Evolutionary conservation across 2,329 filamentous ascomycete species (phyloP).

Genomic region (Aureobasidium namibiae): DNA sequence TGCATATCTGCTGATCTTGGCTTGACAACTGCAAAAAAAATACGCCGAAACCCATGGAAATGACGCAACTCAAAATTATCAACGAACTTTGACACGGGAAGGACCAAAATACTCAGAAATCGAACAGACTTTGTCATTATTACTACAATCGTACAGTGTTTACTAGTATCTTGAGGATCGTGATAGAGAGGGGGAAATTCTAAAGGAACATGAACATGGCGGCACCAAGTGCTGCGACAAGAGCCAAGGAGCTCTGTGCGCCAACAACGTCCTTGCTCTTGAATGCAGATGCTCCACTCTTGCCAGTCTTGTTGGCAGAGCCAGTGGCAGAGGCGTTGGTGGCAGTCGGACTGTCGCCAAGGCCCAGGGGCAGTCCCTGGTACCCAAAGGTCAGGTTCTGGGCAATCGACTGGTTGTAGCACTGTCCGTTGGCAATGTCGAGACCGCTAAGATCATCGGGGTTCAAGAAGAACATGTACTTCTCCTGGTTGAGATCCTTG

Average conservation of each 20-base stretch:
- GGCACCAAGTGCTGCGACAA: constrained; percentile 8
- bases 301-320: constrained; percentile 15
- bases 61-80: not conserved
- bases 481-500: constrained; percentile 53
- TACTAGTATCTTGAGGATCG: not conserved
- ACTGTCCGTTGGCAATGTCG: constrained; percentile 61
- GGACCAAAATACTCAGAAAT: not conserved
- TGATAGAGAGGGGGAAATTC: not conserved
- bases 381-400: constrained; percentile 66
- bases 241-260: constrained; percentile 9
- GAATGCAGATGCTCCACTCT: constrained; percentile 8
- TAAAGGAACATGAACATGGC: constrained; percentile 13
- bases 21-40: not conserved
- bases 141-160: constrained; percentile 7
- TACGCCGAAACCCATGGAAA: not conserved
- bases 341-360: constrained; percentile 3
- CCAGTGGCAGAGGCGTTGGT: constrained; percentile 16
- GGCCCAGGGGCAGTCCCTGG: constrained; percentile 40
- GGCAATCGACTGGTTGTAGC: constrained; percentile 54
- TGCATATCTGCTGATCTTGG: not conserved
- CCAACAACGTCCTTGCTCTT: constrained; percentile 10
- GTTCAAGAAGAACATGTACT: constrained; percentile 73
- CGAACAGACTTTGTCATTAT: not conserved
- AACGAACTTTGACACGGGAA: not conserved
- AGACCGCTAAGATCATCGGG: constrained; percentile 59